phyloP scores from a whole-genome alignment of 371 early-diverging fungal genomes.

The Syncephalastrum contaminatum region DNA sequence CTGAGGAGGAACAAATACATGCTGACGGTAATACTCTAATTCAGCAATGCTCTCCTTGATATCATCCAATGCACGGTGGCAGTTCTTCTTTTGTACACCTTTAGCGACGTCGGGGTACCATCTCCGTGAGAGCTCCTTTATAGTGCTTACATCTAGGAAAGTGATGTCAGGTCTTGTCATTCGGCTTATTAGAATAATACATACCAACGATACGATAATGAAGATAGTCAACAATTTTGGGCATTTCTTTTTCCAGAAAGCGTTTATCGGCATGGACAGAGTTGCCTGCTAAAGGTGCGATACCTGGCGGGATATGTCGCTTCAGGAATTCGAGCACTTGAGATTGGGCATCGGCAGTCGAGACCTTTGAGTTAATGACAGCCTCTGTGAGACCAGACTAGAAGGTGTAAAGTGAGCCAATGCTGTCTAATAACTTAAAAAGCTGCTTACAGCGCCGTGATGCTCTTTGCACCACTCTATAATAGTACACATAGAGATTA shows the following conservation, averaged over 20 bases:
- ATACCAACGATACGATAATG: slow-evolving; percentile 85
- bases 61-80: slow-evolving; percentile 87
- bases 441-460: slow-evolving; percentile 66
- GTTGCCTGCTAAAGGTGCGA: slow-evolving; percentile 89
- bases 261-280: slow-evolving; percentile 88
- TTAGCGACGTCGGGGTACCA: slow-evolving; percentile 62
- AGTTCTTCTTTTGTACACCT: slow-evolving; percentile 56
- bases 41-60: slow-evolving; percentile 90
- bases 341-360: slow-evolving; percentile 70
- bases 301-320: slow-evolving; percentile 59
- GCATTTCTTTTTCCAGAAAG: slow-evolving; percentile 85
- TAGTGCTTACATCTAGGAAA: slow-evolving; percentile 80
- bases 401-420: background rate
- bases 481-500: background rate
- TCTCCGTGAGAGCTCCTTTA: slow-evolving; percentile 84
- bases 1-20: slow-evolving; percentile 44
- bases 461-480: slow-evolving; percentile 87
- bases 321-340: slow-evolving; percentile 74
- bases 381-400: slow-evolving; percentile 83
- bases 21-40: slow-evolving; percentile 69
- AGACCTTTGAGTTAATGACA: slow-evolving; percentile 71
- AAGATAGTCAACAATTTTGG: slow-evolving; percentile 69
- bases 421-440: background rate
- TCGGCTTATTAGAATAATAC: background rate
- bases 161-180: background rate